phyloP scores from a whole-genome alignment of 2,329 filamentous ascomycete genomes.

The Grosmannia penicillata region DNA sequence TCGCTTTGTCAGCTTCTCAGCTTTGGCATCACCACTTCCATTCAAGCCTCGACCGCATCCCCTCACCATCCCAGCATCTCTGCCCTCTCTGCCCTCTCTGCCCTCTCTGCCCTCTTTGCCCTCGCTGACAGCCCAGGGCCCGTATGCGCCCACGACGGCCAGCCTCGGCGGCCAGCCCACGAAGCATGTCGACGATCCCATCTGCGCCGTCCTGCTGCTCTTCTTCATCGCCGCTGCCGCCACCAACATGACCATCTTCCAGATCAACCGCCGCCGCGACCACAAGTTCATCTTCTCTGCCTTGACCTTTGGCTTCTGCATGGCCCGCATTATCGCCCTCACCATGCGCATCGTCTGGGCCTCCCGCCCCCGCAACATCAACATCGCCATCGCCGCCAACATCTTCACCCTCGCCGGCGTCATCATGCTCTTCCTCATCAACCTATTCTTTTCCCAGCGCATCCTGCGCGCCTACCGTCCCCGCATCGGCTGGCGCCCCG shows the following conservation, averaged over 20 bases:
- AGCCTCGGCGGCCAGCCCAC: slow-evolving; percentile 43
- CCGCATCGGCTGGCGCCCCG: slow-evolving; percentile 49
- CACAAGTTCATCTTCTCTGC: slow-evolving; percentile 47
- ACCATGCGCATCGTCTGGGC: slow-evolving; percentile 39
- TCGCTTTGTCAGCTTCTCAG: too few species aligned
- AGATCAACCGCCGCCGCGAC: slow-evolving; percentile 31
- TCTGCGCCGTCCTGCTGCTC: slow-evolving; percentile 46
- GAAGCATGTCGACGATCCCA: slow-evolving; percentile 44
- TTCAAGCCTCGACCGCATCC: too few species aligned
- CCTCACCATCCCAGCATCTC: too few species aligned
- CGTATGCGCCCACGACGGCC: slow-evolving; percentile 29
- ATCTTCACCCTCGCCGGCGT: slow-evolving; percentile 64
- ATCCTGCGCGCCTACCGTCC: slow-evolving; percentile 62
- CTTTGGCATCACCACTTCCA: too few species aligned
- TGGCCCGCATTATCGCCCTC: slow-evolving; percentile 37
- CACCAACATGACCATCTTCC: slow-evolving; percentile 43
- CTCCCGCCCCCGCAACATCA: slow-evolving; percentile 21
- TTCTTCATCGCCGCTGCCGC: slow-evolving; percentile 39
- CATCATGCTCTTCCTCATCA: slow-evolving; percentile 61
- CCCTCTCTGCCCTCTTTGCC: too few species aligned
- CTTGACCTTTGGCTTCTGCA: slow-evolving; percentile 43
- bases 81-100: too few species aligned
- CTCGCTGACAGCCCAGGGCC: too few species aligned
- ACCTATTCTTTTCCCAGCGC: slow-evolving; percentile 63
- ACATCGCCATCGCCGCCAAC: slow-evolving; percentile 41